These are phyloP conservation scores for Syncephalastrum racemosum DNA, from an alignment of 371 early-diverging fungal species.

Conservation along the genomic window DNA sequence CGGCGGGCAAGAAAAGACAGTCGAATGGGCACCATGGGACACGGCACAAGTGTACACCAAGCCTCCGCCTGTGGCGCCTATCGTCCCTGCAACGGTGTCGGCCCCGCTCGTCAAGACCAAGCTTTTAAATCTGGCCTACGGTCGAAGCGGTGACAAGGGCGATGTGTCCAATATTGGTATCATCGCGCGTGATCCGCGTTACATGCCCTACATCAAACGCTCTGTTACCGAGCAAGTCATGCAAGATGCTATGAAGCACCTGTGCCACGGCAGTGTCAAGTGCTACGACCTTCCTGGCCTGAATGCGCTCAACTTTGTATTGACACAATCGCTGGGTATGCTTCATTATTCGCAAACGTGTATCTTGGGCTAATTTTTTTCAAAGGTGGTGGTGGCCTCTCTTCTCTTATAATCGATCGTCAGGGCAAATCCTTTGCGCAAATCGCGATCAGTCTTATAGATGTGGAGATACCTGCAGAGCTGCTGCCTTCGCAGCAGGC, in stretches of 20 bases:
- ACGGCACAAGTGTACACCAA: conserved; percentile 14
- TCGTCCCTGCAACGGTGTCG: conserved; percentile 18
- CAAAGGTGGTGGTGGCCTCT: conserved; percentile 68
- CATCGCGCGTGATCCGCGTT: conserved; percentile 62
- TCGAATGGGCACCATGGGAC: conserved; percentile 38
- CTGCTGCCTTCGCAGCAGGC: conserved; percentile 21
- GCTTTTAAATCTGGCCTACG: conserved; percentile 66
- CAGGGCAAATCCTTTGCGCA: conserved; percentile 79
- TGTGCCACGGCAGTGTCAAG: conserved; percentile 59
- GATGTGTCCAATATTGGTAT: conserved; percentile 74
- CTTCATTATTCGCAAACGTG: background rate
- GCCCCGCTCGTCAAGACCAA: conserved; percentile 36
- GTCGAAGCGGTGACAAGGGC: conserved; percentile 77
- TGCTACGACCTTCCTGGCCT: conserved; percentile 66
- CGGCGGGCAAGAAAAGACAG: conserved; percentile 6
- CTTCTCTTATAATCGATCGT: conserved; percentile 63
- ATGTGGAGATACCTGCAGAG: conserved; percentile 58
- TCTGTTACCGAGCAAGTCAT: conserved; percentile 47
- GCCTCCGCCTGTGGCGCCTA: conserved; percentile 17
- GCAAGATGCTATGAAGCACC: conserved; percentile 60
- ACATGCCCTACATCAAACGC: conserved; percentile 48
- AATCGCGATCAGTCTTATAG: conserved; percentile 52
- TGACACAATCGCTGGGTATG: conserved; percentile 64
- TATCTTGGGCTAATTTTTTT: background rate
- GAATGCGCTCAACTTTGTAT: conserved; percentile 67